phyloP scores from a whole-genome alignment of 331 rosid genomes.

The Malus hybrid region DNA sequence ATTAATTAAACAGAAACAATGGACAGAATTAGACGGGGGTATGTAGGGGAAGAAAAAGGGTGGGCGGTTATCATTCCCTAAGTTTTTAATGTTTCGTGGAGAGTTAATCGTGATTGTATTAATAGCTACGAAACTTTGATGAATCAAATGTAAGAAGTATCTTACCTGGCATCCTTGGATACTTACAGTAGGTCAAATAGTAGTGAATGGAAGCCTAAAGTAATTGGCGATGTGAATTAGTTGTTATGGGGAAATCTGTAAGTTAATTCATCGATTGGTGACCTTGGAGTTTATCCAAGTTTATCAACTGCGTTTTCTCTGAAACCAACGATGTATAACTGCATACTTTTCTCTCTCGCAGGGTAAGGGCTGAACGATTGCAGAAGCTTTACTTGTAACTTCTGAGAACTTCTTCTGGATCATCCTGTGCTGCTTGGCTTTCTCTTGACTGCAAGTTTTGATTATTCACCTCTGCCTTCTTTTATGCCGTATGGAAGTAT shows the following conservation, averaged over 20 bases:
- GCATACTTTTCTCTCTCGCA: neutral
- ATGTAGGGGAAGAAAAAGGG: too few species aligned
- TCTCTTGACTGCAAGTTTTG: conserved; percentile 15
- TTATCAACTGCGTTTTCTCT: neutral
- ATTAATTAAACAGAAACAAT: too few species aligned
- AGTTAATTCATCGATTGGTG: neutral
- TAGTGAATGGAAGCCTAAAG: neutral
- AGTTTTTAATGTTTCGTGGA: neutral
- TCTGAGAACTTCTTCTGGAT: conserved; percentile 7
- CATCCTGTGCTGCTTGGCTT: conserved; percentile 23
- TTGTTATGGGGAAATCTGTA: neutral
- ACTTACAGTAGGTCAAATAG: neutral
- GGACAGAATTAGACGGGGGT: too few species aligned
- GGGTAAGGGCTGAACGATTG: conserved; percentile 36
- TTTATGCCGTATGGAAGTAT: conserved; percentile 1
- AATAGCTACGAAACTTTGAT: neutral
- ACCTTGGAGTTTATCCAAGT: neutral
- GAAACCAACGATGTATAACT: neutral
- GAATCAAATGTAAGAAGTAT: neutral
- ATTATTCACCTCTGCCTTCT: conserved; percentile 7
- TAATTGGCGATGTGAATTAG: neutral
- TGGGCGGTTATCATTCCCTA: neutral
- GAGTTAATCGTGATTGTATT: neutral
- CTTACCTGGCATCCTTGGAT: neutral
- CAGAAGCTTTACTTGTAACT: neutral